A percentile compares a stretch with the other conserved stretches of the same genome.
These are phyloP conservation scores for Auricularia auricula-judae DNA, from an alignment of 768 basidiomycete genomes.

Conservation along the genomic window DNA sequence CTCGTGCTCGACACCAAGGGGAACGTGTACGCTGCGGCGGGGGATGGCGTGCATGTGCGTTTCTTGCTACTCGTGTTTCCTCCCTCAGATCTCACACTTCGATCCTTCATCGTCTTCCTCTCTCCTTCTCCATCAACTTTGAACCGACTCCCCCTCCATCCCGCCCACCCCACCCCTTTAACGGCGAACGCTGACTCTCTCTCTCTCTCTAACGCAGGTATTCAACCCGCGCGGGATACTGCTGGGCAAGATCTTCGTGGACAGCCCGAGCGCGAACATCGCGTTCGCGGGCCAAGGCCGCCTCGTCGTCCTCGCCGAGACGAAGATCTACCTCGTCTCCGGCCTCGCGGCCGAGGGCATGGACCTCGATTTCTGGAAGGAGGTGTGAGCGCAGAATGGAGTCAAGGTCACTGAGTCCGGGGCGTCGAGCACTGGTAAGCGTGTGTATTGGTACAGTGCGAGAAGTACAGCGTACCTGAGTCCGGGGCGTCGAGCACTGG, in stretches of 20 bases:
- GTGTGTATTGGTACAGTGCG: no score
- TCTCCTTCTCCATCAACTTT: no score
- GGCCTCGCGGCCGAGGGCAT: conserved; percentile 18
- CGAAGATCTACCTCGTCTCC: conserved; percentile 25
- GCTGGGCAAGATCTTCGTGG: conserved; percentile 54
- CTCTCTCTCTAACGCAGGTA: conserved; percentile 23
- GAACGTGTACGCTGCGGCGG: conserved; percentile 57
- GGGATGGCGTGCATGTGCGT: conserved; percentile 55
- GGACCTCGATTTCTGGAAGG: conserved; percentile 2
- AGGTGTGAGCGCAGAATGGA: neutral
- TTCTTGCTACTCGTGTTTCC: neutral
- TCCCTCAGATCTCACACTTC: neutral
- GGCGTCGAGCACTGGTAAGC: no score
- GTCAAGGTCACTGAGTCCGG: no score
- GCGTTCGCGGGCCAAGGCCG: conserved; percentile 30
- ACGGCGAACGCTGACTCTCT: neutral
- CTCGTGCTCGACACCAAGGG: conserved; percentile 51
- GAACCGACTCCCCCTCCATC: no score
- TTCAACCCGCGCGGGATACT: conserved; percentile 45
- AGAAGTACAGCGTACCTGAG: no score
- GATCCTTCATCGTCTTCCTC: no score
- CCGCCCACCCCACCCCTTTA: no score
- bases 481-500: no score
- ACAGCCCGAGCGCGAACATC: conserved; percentile 25
- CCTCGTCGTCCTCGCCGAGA: conserved; percentile 30